Evolutionary conservation across 2,329 filamentous ascomycete species (phyloP).

Genomic region (Aspergillus versicolor): DNA sequence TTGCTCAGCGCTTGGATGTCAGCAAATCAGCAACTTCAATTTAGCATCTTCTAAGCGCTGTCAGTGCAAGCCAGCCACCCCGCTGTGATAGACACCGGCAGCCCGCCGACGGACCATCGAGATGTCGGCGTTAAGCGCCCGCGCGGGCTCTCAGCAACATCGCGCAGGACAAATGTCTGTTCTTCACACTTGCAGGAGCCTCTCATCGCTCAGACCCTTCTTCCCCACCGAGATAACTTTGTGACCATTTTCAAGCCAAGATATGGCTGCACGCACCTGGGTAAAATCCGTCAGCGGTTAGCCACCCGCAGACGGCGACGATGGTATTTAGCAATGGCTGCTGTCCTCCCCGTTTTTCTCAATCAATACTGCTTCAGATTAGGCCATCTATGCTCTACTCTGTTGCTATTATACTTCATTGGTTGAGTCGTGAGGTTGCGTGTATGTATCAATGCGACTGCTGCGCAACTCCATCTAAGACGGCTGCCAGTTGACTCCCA

Average conservation of each 20-base stretch:
- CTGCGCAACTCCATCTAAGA: not conserved
- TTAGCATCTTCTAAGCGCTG: constrained; percentile 18
- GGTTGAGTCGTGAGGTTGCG: not conserved
- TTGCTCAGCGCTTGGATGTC: constrained; percentile 8
- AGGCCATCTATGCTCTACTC: not conserved
- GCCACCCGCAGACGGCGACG: not conserved
- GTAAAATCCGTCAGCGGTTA: constrained; percentile 2
- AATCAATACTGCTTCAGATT: not conserved
- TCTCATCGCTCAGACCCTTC: constrained; percentile 25
- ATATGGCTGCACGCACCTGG: constrained; percentile 6
- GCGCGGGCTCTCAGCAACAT: constrained; percentile 15
- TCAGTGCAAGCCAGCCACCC: constrained; percentile 10
- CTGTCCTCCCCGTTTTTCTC: not conserved
- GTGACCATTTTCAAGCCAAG: constrained; percentile 8
- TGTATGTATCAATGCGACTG: not conserved
- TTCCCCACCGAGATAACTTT: constrained; percentile 15
- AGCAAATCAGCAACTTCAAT: constrained; percentile 11
- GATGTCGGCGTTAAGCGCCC: constrained; percentile 29
- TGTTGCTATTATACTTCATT: not conserved
- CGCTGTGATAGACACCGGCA: constrained; percentile 14
- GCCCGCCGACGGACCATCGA: constrained; percentile 23
- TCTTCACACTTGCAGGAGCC: constrained; percentile 21
- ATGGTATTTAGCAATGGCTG: constrained; percentile 5
- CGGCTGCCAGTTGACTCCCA: not conserved
- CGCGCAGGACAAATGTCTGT: constrained; percentile 18